Evolutionary conservation across 2,329 filamentous ascomycete genomes (phyloP).

Genomic region (Fusarium sp.): DNA sequence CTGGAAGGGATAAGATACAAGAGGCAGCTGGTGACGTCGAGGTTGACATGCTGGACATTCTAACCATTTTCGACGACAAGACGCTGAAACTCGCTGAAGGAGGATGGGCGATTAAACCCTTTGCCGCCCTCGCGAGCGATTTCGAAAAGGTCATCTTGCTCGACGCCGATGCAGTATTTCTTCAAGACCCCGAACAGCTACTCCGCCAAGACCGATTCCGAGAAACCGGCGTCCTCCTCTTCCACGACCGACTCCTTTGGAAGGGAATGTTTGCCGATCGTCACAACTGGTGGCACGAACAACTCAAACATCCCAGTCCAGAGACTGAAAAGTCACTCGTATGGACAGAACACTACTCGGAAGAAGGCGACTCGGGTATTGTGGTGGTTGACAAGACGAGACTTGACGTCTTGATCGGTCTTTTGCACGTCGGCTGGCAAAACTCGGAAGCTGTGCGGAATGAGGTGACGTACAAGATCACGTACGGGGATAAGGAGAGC

Average conservation of each 20-base stretch:
- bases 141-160: conserved; percentile 55
- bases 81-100: conserved; percentile 46
- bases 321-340: conserved; percentile 52
- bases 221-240: conserved; percentile 52
- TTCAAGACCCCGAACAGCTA: conserved; percentile 52
- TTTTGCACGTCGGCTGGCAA: conserved; percentile 60
- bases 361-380: conserved; percentile 58
- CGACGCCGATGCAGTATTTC: conserved; percentile 55
- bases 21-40: conserved; percentile 26
- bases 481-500: conserved; percentile 60
- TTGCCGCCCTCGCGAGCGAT: conserved; percentile 52
- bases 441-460: conserved; percentile 56
- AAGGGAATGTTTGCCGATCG: conserved; percentile 50
- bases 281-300: conserved; percentile 54
- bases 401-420: conserved; percentile 51
- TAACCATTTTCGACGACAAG: conserved; percentile 49
- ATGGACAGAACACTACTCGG: conserved; percentile 55
- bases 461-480: conserved; percentile 55
- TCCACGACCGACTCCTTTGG: conserved; percentile 57
- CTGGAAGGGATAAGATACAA: conserved; percentile 43
- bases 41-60: conserved; percentile 50
- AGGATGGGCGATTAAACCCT: conserved; percentile 57
- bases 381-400: conserved; percentile 57
- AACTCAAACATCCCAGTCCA: conserved; percentile 51
- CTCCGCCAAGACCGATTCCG: conserved; percentile 48